These are phyloP conservation scores for Seiridium unicorne DNA, from an alignment of 2,329 filamentous ascomycete genomes.

Conservation along the genomic window DNA sequence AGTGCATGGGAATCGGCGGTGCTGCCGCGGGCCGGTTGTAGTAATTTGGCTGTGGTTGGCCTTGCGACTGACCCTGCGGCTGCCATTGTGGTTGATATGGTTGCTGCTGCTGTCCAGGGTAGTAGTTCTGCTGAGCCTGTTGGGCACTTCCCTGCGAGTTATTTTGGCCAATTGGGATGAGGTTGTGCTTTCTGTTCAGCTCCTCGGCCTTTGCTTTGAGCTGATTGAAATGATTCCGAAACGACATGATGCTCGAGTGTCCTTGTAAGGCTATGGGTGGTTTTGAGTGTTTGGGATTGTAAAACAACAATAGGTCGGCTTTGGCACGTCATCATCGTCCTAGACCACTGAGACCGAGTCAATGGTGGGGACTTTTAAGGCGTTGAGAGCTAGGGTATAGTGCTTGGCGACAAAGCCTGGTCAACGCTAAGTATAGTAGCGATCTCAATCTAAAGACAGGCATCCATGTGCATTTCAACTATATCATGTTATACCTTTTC, in stretches of 20 bases:
- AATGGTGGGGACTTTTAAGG: no score
- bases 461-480: no score
- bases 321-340: no score
- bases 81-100: slow-evolving; percentile 17
- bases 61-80: slow-evolving; percentile 1
- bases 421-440: no score
- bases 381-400: no score
- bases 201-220: slow-evolving; percentile 37
- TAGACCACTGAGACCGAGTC: no score
- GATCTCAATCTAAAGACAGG: no score
- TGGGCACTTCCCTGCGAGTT: slow-evolving; percentile 15
- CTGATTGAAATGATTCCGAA: slow-evolving; percentile 31
- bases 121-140: slow-evolving; percentile 15
- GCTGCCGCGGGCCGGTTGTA: slow-evolving; percentile 15
- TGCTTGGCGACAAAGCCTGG: no score
- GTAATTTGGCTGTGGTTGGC: slow-evolving; percentile 14
- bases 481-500: no score
- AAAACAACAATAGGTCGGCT: not conserved
- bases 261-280: not conserved
- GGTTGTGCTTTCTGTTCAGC: slow-evolving; percentile 27
- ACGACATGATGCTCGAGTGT: slow-evolving; percentile 15
- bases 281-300: not conserved
- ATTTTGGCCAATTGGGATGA: slow-evolving; percentile 19
- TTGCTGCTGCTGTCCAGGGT: slow-evolving; percentile 18
- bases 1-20: slow-evolving; percentile 19